Conservation (phyloP, 805 yeast species). For the Wickerhamomyces sydowiorum region DNA sequence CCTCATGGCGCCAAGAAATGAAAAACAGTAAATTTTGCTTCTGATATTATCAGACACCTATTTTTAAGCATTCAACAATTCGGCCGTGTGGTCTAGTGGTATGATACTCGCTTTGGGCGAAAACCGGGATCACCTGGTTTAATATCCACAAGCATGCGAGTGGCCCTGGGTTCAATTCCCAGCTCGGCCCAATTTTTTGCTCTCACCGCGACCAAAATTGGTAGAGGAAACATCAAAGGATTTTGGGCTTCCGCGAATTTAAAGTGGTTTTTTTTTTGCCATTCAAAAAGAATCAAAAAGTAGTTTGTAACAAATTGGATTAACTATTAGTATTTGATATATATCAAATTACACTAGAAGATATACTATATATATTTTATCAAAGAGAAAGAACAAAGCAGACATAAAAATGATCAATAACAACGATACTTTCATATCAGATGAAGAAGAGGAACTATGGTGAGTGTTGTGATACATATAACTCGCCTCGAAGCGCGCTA, state of each 20-base stretch:
- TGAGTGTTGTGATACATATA: constrained; percentile 24
- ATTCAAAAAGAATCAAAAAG: neutral
- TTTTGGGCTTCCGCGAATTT: neutral
- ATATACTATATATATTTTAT: neutral
- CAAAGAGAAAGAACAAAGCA: neutral
- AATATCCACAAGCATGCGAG: constrained; percentile 8
- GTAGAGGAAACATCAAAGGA: no score
- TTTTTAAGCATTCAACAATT: constrained; percentile 1
- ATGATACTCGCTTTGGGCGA: constrained; percentile 30
- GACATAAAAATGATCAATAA: constrained; percentile 18
- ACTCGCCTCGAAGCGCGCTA: neutral
- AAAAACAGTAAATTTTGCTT: no score
- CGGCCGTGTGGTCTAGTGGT: constrained; percentile 29
- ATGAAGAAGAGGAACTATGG: constrained; percentile 76
- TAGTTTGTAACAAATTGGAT: no score
- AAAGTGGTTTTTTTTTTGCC: neutral
- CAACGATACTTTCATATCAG: constrained; percentile 59
- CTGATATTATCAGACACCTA: neutral
- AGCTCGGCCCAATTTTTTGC: constrained; percentile 7
- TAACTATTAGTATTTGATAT: no score
- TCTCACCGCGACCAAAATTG: no score
- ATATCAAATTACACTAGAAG: neutral
- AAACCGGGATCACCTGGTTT: constrained; percentile 10
- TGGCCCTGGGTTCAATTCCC: constrained; percentile 12
- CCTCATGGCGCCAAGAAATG: no score